Percentiles rank a stretch among this genome's conserved stretches.
Conservation (phyloP, 148 eudicot genomes). For the Rhododendron griersonianum region DNA sequence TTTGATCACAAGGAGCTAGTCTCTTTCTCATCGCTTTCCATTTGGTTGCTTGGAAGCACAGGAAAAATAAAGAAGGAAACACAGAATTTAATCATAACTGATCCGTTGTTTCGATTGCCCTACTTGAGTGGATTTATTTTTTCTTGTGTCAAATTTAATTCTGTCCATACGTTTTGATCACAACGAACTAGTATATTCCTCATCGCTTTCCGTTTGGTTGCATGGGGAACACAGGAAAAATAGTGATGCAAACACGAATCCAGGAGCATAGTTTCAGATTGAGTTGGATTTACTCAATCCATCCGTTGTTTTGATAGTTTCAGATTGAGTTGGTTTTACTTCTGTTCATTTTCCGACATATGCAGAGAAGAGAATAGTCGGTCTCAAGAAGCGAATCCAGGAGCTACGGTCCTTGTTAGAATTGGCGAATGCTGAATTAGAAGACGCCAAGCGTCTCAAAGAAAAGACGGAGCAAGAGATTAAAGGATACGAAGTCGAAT, state of each 20-base stretch:
- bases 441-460: slow-evolving; percentile 48
- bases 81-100: neutral
- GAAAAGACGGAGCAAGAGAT: slow-evolving; percentile 61
- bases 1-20: neutral
- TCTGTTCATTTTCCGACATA: neutral
- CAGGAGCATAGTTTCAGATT: neutral
- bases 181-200: neutral
- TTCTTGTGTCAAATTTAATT: neutral
- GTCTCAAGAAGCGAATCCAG: slow-evolving; percentile 49
- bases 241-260: too few species aligned
- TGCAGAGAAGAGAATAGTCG: slow-evolving; percentile 56
- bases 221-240: neutral
- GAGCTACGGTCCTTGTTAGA: slow-evolving; percentile 51
- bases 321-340: neutral
- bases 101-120: neutral
- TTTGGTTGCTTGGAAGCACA: neutral
- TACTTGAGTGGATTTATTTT: neutral
- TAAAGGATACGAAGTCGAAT: slow-evolving; percentile 66
- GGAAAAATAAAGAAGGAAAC: neutral
- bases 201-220: neutral
- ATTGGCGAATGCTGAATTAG: slow-evolving; percentile 38
- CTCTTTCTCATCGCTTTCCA: neutral
- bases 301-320: too few species aligned
- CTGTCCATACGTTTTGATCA: neutral
- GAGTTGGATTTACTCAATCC: neutral